Conservation (phyloP, 441 rosid species). For the Gossypium trilobum region DNA sequence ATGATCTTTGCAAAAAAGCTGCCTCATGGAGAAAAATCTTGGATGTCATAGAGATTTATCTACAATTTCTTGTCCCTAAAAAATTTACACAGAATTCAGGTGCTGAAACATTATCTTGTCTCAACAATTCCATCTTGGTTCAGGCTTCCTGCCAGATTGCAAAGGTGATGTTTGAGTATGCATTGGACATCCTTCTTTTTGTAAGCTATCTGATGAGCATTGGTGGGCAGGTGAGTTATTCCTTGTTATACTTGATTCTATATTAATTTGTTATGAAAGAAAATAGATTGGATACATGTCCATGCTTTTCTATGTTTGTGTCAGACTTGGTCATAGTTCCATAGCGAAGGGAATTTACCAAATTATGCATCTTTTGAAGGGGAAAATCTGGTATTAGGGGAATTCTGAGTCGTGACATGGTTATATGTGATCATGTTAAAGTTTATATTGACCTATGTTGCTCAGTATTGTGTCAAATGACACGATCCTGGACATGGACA, state of each 20-base stretch:
- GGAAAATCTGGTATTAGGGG: constrained; percentile 5
- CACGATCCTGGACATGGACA: not conserved
- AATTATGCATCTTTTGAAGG: not conserved
- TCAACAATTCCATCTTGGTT: constrained; percentile 45
- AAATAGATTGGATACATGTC: not conserved
- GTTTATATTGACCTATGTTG: not conserved
- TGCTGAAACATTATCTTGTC: constrained; percentile 39
- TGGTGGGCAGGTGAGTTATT: constrained; percentile 68
- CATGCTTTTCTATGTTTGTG: not conserved
- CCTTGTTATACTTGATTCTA: not conserved
- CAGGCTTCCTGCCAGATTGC: constrained; percentile 84
- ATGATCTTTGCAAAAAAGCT: constrained; percentile 51
- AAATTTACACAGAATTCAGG: constrained; percentile 44
- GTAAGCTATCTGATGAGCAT: constrained; percentile 65
- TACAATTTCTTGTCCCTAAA: constrained; percentile 69
- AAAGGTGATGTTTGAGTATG: constrained; percentile 78
- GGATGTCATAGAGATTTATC: constrained; percentile 54
- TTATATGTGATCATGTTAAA: not conserved
- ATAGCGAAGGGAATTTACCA: not conserved
- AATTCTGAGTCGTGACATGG: not conserved
- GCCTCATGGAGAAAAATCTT: constrained; percentile 70
- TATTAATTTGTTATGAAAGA: not conserved
- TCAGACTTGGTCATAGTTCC: not conserved
- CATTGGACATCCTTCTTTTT: constrained; percentile 68
- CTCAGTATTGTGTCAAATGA: not conserved